phyloP scores from a whole-genome alignment of 345 rosid genomes.

The Eucalyptus shirleyi region DNA sequence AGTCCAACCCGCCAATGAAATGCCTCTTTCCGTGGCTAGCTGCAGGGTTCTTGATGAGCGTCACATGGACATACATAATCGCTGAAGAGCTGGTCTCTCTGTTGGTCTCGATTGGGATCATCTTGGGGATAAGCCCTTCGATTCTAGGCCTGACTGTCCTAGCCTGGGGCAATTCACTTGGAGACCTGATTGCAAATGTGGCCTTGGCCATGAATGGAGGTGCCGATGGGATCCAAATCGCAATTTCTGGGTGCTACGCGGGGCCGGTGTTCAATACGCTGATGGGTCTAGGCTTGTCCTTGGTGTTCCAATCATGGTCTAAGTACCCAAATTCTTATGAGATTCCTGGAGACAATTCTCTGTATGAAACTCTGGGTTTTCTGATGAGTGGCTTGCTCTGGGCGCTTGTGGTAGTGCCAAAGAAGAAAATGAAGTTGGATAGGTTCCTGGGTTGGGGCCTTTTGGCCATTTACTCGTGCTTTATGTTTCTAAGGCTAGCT shows the following conservation, averaged over 20 bases:
- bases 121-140: slow-evolving; percentile 72
- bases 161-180: slow-evolving; percentile 92
- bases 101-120: slow-evolving; percentile 46
- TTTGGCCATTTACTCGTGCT: slow-evolving; percentile 60
- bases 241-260: slow-evolving; percentile 86
- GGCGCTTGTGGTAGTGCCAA: slow-evolving; percentile 71
- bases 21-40: slow-evolving; percentile 59
- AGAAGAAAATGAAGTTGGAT: slow-evolving; percentile 58
- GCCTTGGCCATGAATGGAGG: slow-evolving; percentile 81
- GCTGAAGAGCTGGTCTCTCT: slow-evolving; percentile 79
- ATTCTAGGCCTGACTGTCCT: slow-evolving; percentile 78
- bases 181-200: slow-evolving; percentile 77
- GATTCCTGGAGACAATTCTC: slow-evolving; percentile 48
- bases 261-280: slow-evolving; percentile 87
- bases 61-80: slow-evolving; percentile 76
- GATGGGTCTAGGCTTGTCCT: slow-evolving; percentile 62
- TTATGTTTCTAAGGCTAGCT: slow-evolving; percentile 43
- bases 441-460: slow-evolving; percentile 64
- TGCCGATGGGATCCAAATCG: slow-evolving; percentile 68
- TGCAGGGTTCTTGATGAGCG: slow-evolving; percentile 83
- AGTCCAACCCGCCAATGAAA: slow-evolving; percentile 49
- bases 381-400: slow-evolving; percentile 63
- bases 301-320: slow-evolving; percentile 52
- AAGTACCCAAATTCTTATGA: slow-evolving; percentile 40
- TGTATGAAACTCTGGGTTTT: slow-evolving; percentile 62